Base-by-base conservation (phyloP, 495 filamentous ascomycete genomes). In the Trichoderma virens region DNA sequence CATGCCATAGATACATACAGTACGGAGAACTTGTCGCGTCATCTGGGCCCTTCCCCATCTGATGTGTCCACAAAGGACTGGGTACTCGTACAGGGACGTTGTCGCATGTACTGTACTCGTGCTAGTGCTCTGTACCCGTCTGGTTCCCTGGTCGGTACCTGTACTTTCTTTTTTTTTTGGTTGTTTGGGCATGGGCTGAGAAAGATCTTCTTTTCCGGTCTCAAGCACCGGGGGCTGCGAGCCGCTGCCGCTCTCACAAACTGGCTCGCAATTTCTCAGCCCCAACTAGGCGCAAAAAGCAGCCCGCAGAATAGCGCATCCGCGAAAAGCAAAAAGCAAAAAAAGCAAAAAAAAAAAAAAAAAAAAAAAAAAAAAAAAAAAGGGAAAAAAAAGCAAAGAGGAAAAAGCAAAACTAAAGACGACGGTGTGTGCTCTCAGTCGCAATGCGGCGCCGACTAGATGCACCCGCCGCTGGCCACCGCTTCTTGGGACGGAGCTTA, bases 1-100 rank as follows among this genome's bases (percentile, higher is more conserved):
- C 51, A 56, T 56, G 51, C 51, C 51, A 56, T 56, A 56, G 51
- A 56, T 56, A 56, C 51, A 56, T 56, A 30, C 51, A 18, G 51
- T 56, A 56, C 51, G 51, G 51, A 56, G 51, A 56, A 28, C 23
- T 18, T 27, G 43, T 56, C 51, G 51, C 51, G 51, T 56, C 51
- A 56, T 56, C 51, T 30, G 23, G 51, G 11, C 32, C 32, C 32
- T 35, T 35, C 3, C 51, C 51, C 51, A 56, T 56, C 51, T 25
- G 25, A 27, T 27, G 47, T 56, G 51, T 28, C 51, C 51, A 56
- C 27, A 56, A 56, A 56, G 25, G 28, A 27, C 27, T 14, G 51
- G 11, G 32, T 35, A 35, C 32, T 35, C n/a, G n/a, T n/a, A n/a
- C n/a, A n/a, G n/a, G 45, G 9, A n/a, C 45, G 45, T 20, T 25